Evolutionary conservation across 176 grass and related monocot genomes (phyloP).

Genomic region (Neostapfia colusana): DNA sequence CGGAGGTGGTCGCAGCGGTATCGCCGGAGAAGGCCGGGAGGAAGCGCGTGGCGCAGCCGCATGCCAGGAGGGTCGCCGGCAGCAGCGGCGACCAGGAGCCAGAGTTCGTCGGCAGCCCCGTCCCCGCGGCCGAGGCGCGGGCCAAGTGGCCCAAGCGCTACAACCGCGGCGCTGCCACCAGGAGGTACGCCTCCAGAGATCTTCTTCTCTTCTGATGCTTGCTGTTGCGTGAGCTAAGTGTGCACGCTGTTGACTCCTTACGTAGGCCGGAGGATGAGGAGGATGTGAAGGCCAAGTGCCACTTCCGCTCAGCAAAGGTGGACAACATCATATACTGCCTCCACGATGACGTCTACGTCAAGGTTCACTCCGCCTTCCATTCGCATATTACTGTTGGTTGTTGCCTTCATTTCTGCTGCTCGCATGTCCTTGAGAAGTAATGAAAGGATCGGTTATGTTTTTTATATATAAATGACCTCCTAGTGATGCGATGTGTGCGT

Average conservation of each 20-base stretch:
- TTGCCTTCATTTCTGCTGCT: neutral
- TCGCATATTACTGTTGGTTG: neutral
- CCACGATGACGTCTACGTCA: slow-evolving; percentile 58
- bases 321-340: slow-evolving; percentile 51
- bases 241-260: neutral
- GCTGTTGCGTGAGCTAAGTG: neutral
- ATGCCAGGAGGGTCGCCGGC: neutral
- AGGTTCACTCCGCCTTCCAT: slow-evolving; percentile 30
- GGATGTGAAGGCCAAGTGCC: slow-evolving; percentile 28
- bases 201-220: neutral
- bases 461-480: neutral
- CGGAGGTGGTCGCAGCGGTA: neutral
- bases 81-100: slow-evolving; percentile 7
- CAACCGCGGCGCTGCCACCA: neutral
- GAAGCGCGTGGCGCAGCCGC: slow-evolving; percentile 41
- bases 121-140: slow-evolving; percentile 49
- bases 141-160: slow-evolving; percentile 67
- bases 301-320: slow-evolving; percentile 56
- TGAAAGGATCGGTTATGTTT: neutral
- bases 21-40: neutral
- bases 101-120: slow-evolving; percentile 42
- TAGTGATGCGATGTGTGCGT: too few species aligned
- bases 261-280: slow-evolving; percentile 48
- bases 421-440: neutral
- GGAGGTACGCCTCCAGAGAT: neutral